Base-by-base conservation (phyloP, 2,329 filamentous ascomycete genomes). In the Claviceps pazoutovae region DNA sequence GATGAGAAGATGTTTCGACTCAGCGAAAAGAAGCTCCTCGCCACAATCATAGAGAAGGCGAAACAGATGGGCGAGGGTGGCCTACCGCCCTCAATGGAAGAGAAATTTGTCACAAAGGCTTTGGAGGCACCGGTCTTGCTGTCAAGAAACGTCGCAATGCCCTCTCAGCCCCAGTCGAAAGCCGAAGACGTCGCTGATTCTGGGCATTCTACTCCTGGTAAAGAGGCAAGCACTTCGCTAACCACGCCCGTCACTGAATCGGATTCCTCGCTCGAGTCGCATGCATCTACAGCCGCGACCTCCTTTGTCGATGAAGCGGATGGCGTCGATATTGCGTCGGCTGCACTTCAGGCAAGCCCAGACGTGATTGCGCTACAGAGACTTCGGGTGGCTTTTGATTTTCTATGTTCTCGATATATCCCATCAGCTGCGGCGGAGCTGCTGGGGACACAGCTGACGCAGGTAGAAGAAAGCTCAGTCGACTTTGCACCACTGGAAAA, bases 1-100 rank as follows among this genome's bases (percentile, higher is more conserved):
- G 86, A 87, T 54, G 89, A 96, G 65, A 79, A 71, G 51, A 88
- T 96, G 86, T 95, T 86, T 66, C 80, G 88, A 13, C 70, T 95
- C 23, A 93, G 75, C 59, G 76, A 86, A 60, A 69, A 74, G 13
- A 95, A 89, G 62, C 75, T 96, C 1, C 61, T 84, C 6, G 62
- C 66, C 2, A 74, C 83, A 51, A 62, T 97, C 1, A 56, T 90
- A 6, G 62, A 67, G 17, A 97, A 96, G 66, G 88, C 89, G 5
- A 74, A 75, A 55, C 74, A 73, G 5, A 84, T 94, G 74, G 73
- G 75, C n/a, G 66, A 70, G 4, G 71, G 68, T 1, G 80, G 82
- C 0, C 69, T 97, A 9, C 89, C 93, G 1, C 69, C 72, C 6
- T 95, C 84, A 59, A 78, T 98, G 74, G 91, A 96, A 63, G 86